These are phyloP conservation scores for Komagataella ulmi DNA, from an alignment of 805 yeast species.

Conservation along the genomic window DNA sequence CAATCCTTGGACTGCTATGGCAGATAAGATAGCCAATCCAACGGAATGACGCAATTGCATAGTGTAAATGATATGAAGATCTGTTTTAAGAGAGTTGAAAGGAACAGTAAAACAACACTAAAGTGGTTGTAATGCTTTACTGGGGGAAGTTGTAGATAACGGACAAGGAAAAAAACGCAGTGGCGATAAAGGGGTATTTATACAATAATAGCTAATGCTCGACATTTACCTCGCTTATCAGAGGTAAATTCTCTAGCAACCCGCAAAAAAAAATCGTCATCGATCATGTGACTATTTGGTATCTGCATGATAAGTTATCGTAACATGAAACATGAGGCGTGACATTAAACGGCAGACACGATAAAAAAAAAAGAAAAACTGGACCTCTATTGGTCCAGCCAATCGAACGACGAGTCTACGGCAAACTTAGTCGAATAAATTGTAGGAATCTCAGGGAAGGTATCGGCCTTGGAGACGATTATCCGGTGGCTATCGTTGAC, in stretches of 20 bases:
- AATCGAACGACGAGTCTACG: slow-evolving; percentile 11
- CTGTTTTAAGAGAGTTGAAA: neutral
- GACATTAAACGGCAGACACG: neutral
- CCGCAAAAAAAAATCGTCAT: neutral
- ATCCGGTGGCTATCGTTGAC: slow-evolving; percentile 10
- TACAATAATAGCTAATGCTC: neutral
- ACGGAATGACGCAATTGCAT: slow-evolving; percentile 11
- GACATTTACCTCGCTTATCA: neutral
- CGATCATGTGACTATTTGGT: neutral
- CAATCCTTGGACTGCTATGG: slow-evolving; percentile 30
- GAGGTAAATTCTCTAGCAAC: neutral
- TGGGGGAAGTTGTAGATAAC: neutral
- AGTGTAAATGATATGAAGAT: neutral
- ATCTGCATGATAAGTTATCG: neutral
- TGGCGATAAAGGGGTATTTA: neutral
- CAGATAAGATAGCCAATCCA: slow-evolving; percentile 12
- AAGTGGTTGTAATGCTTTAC: neutral
- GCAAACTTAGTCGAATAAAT: slow-evolving; percentile 10
- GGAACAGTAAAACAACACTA: neutral
- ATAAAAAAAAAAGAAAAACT: neutral
- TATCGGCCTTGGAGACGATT: slow-evolving; percentile 14
- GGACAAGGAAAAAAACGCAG: neutral
- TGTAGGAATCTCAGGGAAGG: slow-evolving; percentile 14
- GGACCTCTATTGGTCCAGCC: slow-evolving; percentile 12
- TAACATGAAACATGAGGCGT: neutral